Base-by-base conservation (phyloP, 768 basidiomycete species). In the Lactarius vividus region DNA sequence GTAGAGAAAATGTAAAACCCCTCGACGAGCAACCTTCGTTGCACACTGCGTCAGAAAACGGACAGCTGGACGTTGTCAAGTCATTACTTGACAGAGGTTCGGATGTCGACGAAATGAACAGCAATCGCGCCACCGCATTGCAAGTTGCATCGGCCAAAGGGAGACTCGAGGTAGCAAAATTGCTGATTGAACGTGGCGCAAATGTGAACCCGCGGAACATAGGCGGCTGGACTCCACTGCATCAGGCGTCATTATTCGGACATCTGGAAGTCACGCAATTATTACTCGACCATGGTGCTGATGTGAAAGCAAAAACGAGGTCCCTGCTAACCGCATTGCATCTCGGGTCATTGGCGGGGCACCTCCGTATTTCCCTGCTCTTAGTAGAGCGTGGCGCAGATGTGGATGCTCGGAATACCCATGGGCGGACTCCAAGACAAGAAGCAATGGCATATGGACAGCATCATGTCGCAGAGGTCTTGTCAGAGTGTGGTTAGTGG, bases 371-470 rank as follows among this genome's bases (percentile, higher is more conserved):
- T 15, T 57, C 1, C n/a, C 35, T 13, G 15, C 8, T 64, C 26
- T 57, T 64, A 29, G 23, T 58, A 5, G 26, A 37, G 18, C 4
- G 42, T 18, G 57, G 35, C 3, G 63, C 63, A n/a, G 33, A 64
- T 52, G 10, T 35, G 8, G 39, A 26, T 39, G 11, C 26, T 18
- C 46, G 20, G 13, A 37, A 26, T 28, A 28, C 1, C 11, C 11
- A 16, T 16, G 28, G n/a, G 3, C 10, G 23, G 35, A 53, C 57
- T 16, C 28, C 63, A 4, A 23, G 49, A 9, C 57, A 57, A 37
- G n/a, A 6, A 1, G 63, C 63, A 0, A 52, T 16, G 20, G 7
- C 13, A 15, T 13, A 3, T 1, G 63, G 57, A 31, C n/a, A 57
- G 7, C 44, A n/a, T 10, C 10, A 4, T 3, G 0, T 46, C 4